These are phyloP conservation scores for Dryas octopetala DNA, from an alignment of 306 rosid species.

Conservation along the genomic window DNA sequence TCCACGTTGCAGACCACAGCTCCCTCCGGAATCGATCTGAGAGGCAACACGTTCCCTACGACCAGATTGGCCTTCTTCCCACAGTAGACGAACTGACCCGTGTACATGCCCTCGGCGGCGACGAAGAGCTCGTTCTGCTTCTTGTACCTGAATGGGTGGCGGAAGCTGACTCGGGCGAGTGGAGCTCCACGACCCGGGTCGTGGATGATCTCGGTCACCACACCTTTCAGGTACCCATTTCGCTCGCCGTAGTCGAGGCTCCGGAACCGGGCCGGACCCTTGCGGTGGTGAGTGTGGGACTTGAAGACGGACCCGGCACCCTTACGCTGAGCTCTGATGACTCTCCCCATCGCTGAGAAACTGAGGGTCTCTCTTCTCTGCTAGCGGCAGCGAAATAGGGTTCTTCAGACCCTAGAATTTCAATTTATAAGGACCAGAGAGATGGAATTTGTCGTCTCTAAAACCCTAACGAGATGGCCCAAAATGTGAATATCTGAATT, in stretches of 20 bases:
- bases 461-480: not conserved
- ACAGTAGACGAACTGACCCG: slow-evolving; percentile 22
- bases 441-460: not conserved
- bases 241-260: slow-evolving; percentile 25
- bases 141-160: slow-evolving; percentile 24
- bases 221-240: slow-evolving; percentile 29
- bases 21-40: slow-evolving; percentile 25
- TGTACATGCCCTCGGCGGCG: slow-evolving; percentile 19
- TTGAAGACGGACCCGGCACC: slow-evolving; percentile 27
- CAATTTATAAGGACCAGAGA: not conserved
- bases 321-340: slow-evolving; percentile 28
- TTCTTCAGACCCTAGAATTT: not conserved
- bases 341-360: slow-evolving; percentile 8
- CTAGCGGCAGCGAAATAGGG: not conserved
- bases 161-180: slow-evolving; percentile 22
- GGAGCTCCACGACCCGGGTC: slow-evolving; percentile 24
- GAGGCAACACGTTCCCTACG: slow-evolving; percentile 15
- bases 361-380: not conserved
- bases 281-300: slow-evolving; percentile 30
- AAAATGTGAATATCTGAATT: not conserved
- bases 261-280: slow-evolving; percentile 23
- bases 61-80: slow-evolving; percentile 25
- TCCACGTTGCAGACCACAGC: slow-evolving; percentile 21
- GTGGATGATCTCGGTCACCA: slow-evolving; percentile 30
- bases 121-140: slow-evolving; percentile 28